A percentile compares a stretch with the other conserved stretches of the same genome.
These are phyloP conservation scores for Aspergillus luchuensis DNA, from an alignment of 2,329 filamentous ascomycete species.

Conservation along the genomic window DNA sequence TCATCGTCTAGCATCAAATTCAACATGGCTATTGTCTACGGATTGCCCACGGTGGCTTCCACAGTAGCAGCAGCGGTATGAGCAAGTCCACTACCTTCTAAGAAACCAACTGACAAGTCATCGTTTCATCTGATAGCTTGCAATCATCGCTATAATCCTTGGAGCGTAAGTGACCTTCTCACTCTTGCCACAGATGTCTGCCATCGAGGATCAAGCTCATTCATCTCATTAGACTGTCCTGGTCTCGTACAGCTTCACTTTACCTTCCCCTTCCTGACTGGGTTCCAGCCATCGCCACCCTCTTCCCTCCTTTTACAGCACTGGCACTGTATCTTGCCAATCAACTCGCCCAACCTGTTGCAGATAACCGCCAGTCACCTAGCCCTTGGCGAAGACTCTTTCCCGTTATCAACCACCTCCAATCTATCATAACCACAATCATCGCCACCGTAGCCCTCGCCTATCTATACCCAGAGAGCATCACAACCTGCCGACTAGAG, in stretches of 20 bases:
- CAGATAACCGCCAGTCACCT: background rate
- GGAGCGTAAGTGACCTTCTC: conserved; percentile 5
- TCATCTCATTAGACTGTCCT: conserved; percentile 27
- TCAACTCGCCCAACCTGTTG: background rate
- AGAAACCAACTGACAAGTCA: background rate
- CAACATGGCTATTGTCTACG: conserved; percentile 5
- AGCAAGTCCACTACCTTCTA: background rate
- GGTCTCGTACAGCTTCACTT: conserved; percentile 26
- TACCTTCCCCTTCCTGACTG: conserved; percentile 30
- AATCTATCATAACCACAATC: conserved; percentile 30
- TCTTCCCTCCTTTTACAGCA: conserved; percentile 21
- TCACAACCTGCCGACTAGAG: conserved; percentile 33
- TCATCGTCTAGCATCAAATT: background rate
- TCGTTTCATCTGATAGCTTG: background rate
- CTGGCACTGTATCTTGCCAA: conserved; percentile 12
- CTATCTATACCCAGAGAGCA: conserved; percentile 30
- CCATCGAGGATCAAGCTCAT: background rate
- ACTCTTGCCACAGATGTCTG: background rate
- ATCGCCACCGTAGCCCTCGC: conserved; percentile 34
- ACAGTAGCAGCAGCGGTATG: conserved; percentile 2
- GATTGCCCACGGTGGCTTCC: background rate
- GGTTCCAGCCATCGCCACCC: conserved; percentile 25
- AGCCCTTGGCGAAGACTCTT: conserved; percentile 6
- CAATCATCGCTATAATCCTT: conserved; percentile 3
- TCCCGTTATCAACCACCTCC: conserved; percentile 21